Evolutionary conservation across 441 rosid species (phyloP).

Genomic region (Euphorbia schlechtendalii): DNA sequence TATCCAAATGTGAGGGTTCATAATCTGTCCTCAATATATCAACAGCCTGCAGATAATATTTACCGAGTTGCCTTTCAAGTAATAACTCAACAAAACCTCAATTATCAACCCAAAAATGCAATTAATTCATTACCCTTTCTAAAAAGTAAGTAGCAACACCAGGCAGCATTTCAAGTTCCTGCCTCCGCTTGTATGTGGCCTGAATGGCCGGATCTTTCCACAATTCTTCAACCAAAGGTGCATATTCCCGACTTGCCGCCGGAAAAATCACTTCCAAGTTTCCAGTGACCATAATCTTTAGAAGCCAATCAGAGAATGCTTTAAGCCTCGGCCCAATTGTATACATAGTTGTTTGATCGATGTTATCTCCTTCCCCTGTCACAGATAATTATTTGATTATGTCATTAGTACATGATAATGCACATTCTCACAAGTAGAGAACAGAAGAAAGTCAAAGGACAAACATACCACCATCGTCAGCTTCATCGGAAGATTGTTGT

Average conservation of each 20-base stretch:
- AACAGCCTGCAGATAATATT: constrained; percentile 46
- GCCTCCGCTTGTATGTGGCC: constrained; percentile 72
- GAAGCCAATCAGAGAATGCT: constrained; percentile 78
- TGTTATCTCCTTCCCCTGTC: constrained; percentile 30
- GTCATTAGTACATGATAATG: not conserved
- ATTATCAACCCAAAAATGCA: not conserved
- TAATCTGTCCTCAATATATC: constrained; percentile 73
- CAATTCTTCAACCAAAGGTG: constrained; percentile 76
- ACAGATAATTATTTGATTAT: no score
- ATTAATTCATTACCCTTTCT: constrained; percentile 61
- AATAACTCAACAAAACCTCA: not conserved
- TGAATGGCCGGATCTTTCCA: constrained; percentile 90
- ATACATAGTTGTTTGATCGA: constrained; percentile 35
- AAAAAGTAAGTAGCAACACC: constrained; percentile 80
- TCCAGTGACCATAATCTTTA: constrained; percentile 80
- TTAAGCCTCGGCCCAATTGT: constrained; percentile 69
- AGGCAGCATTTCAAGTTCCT: constrained; percentile 72
- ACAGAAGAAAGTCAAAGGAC: constrained; percentile 12
- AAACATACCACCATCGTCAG: constrained; percentile 34
- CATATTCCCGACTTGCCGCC: constrained; percentile 73
- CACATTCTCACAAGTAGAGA: not conserved
- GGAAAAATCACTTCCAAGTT: constrained; percentile 73
- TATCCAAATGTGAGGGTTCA: constrained; percentile 90
- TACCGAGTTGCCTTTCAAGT: no score
- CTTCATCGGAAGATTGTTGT: constrained; percentile 28